phyloP scores from a whole-genome alignment of 768 basidiomycete species.

The Leccinum truebloodii region DNA sequence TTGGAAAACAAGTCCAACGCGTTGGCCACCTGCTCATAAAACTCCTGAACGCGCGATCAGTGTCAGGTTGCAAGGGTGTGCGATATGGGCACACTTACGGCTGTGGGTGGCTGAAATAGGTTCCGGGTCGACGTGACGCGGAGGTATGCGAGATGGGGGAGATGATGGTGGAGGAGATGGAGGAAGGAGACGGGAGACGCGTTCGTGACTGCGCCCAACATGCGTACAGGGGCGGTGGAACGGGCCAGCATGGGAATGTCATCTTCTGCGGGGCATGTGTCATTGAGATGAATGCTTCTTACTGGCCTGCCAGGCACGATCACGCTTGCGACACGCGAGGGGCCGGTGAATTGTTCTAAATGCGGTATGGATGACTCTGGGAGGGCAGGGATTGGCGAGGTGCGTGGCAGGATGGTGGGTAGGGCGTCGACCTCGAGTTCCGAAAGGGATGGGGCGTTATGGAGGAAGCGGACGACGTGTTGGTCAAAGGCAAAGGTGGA shows the following conservation, averaged over 20 bases:
- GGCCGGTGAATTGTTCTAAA: conserved; percentile 62
- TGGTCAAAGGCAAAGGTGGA: conserved; percentile 63
- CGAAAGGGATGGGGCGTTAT: conserved; percentile 51
- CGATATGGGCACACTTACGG: conserved; percentile 35
- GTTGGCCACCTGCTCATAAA: conserved; percentile 61
- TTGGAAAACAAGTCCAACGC: conserved; percentile 59
- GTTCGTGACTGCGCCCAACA: conserved; percentile 61
- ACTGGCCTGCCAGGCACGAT: conserved; percentile 70
- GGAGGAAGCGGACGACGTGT: conserved; percentile 60
- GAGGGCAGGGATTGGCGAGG: conserved; percentile 26
- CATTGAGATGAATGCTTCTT: conserved; percentile 59
- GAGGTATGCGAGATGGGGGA: conserved; percentile 65
- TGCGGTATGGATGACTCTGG: conserved; percentile 38
- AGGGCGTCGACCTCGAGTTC: conserved; percentile 54
- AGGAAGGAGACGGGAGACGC: conserved; percentile 60
- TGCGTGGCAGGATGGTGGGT: conserved; percentile 31
- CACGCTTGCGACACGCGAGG: conserved; percentile 51
- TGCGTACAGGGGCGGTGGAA: conserved; percentile 50
- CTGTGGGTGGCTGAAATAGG: conserved; percentile 49
- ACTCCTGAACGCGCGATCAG: conserved; percentile 43
- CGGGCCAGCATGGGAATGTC: conserved; percentile 52
- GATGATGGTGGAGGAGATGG: conserved; percentile 51
- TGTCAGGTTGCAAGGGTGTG: background rate
- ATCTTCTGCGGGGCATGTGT: conserved; percentile 58
- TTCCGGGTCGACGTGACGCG: conserved; percentile 60